Percentiles rank a stretch among this genome's conserved stretches.
These are phyloP conservation scores for Westerdykella aurantiaca DNA, from an alignment of 2,329 filamentous ascomycete species.

Conservation along the genomic window DNA sequence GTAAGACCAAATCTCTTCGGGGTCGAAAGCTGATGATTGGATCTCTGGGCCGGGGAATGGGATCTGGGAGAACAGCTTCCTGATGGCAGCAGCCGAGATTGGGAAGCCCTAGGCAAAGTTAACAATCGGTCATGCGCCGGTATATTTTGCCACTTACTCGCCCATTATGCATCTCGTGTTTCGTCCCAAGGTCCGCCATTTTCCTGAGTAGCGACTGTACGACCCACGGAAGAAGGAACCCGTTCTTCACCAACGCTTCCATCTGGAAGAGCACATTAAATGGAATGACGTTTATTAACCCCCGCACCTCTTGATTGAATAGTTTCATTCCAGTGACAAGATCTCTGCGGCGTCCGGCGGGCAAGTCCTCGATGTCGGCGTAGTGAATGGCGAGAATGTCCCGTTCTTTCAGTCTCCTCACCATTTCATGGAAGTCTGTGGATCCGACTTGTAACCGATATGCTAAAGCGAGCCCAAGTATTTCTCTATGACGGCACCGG, in stretches of 20 bases:
- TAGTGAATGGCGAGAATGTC: constrained; percentile 6
- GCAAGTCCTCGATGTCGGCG: background rate
- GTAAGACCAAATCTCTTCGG: constrained; percentile 2
- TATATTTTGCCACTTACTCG: background rate
- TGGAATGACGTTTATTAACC: constrained; percentile 32
- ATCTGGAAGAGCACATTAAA: constrained; percentile 61
- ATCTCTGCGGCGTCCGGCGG: background rate
- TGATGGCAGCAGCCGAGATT: constrained; percentile 7
- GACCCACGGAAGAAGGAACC: constrained; percentile 7
- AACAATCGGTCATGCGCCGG: background rate
- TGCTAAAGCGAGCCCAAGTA: constrained; percentile 43
- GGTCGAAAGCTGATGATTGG: constrained; percentile 7
- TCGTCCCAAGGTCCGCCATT: background rate
- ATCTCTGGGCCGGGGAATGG: constrained; percentile 15
- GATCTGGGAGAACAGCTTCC: constrained; percentile 12
- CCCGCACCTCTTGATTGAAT: constrained; percentile 1
- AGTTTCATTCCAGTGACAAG: background rate
- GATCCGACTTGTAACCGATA: constrained; percentile 38
- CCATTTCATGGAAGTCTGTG: constrained; percentile 5
- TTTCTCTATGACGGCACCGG: constrained; percentile 19
- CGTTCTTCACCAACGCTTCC: constrained; percentile 59
- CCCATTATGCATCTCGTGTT: background rate
- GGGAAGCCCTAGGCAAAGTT: constrained; percentile 1
- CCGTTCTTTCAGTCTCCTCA: constrained; percentile 4
- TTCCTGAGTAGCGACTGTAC: constrained; percentile 5